phyloP scores from a whole-genome alignment of 768 basidiomycete species.

The Leccinellum albellum region DNA sequence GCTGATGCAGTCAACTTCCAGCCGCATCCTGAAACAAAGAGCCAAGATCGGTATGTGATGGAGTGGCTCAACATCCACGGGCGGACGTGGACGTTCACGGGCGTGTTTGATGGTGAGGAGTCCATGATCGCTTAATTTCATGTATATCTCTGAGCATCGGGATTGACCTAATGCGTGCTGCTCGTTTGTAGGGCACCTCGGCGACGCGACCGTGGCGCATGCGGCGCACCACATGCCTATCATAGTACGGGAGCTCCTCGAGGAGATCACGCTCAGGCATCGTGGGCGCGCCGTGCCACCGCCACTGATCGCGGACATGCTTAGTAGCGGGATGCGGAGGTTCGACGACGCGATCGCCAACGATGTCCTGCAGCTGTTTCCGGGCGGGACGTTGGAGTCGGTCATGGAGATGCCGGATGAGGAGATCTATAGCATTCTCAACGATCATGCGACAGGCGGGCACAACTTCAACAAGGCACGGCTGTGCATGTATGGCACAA shows the following conservation, averaged over 20 bases:
- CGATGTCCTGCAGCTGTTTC: slow-evolving; percentile 59
- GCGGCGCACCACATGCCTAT: slow-evolving; percentile 66
- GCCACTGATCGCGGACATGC: slow-evolving; percentile 50
- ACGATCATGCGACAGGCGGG: slow-evolving; percentile 57
- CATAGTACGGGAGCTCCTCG: slow-evolving; percentile 58
- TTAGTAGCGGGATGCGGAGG: slow-evolving; percentile 53
- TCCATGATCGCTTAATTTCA: neutral
- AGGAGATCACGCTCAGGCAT: slow-evolving; percentile 37
- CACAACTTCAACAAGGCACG: slow-evolving; percentile 62
- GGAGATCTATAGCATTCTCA: slow-evolving; percentile 56
- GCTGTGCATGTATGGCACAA: slow-evolving; percentile 77
- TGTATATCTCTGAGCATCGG: neutral
- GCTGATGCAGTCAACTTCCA: slow-evolving; percentile 68
- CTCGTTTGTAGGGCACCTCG: slow-evolving; percentile 49
- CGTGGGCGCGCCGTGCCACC: slow-evolving; percentile 40
- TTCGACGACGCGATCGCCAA: slow-evolving; percentile 67
- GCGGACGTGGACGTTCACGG: slow-evolving; percentile 59
- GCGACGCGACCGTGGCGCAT: slow-evolving; percentile 66
- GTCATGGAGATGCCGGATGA: slow-evolving; percentile 51
- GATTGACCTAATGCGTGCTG: slow-evolving; percentile 4
- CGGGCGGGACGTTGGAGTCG: slow-evolving; percentile 45
- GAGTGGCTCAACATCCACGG: slow-evolving; percentile 54
- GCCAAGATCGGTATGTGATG: slow-evolving; percentile 64
- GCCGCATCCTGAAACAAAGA: slow-evolving; percentile 49
- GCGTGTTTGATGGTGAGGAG: slow-evolving; percentile 63